Evolutionary conservation across 129 eudicot genomes (phyloP), one percentile per base, ranked within the genome.

Genomic region (Apium graveolens): DNA sequence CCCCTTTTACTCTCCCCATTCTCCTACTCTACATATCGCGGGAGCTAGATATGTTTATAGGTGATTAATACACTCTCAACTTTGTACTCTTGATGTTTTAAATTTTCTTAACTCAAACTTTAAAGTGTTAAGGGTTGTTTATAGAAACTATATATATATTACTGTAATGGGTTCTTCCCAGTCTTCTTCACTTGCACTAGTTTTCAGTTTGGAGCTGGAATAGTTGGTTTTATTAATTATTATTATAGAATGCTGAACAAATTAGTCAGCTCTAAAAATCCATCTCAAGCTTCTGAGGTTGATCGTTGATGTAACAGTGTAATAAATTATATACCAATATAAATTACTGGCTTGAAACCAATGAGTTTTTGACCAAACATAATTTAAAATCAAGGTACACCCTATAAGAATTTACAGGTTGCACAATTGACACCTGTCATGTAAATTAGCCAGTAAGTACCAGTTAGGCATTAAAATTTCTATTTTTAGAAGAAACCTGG

Each of bases 1-100:
- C 99, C 99, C 12, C 82, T 96, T 78, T 81, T 96, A 86, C 90
- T 93, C 42, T 89, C 98, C 8, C 98, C 98, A 63, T 93, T 93
- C 74, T 87, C 91, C 4, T 85, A 84, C 84, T 86, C 93, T 45
- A 96, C 99, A 44, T 93, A 93, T 63, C 92, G 97, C 20, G 98
- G 98, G 38, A 93, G 97, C 90, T 91, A 91, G 83, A 73, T 24
- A n/a, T 71, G 62, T 46, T 71, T 44, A 2, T 39, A 45, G 35
- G 17, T 69, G 31, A 41, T 75, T 20, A 46, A 62, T 3, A 46
- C n/a, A n/a, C 29, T 16, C 38, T 51, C 43, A n/a, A 42, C 70
- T n/a, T 26, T 26, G 68, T 24, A 60, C 32, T n/a, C 16, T 11
- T n/a, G 3, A 60, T 60, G 68, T n/a, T 60, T 10, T 60, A 38